phyloP scores from a whole-genome alignment of 83 land plant genomes.

The Picea engelmannii region DNA sequence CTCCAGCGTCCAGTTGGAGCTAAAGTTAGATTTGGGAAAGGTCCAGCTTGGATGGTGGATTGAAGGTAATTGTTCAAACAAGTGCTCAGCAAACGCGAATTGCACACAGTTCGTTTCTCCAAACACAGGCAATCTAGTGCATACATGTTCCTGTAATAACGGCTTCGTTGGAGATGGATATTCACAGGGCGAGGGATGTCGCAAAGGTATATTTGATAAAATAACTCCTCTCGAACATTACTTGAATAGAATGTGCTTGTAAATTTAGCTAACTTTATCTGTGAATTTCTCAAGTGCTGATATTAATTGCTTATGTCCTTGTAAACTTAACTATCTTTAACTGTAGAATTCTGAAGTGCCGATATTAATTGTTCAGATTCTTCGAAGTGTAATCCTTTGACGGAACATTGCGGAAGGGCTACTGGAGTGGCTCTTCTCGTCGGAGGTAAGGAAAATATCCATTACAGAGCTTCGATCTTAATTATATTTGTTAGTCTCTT shows the following conservation, averaged over 20 bases:
- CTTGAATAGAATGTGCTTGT: neutral
- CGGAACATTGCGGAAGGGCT: slow-evolving; percentile 40
- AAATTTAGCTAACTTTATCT: neutral
- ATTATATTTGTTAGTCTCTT: neutral
- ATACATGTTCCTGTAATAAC: slow-evolving; percentile 39
- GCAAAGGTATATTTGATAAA: slow-evolving; percentile 22
- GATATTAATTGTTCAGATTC: slow-evolving; percentile 12
- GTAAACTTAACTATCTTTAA: too few species aligned
- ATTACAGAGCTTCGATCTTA: neutral
- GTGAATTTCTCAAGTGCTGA: neutral
- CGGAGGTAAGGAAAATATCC: slow-evolving; percentile 42
- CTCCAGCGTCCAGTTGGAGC: neutral
- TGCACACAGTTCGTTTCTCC: slow-evolving; percentile 7
- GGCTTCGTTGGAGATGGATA: slow-evolving; percentile 63
- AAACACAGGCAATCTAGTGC: neutral
- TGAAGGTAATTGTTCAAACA: slow-evolving; percentile 16
- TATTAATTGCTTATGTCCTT: neutral
- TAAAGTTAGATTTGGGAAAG: slow-evolving; percentile 19
- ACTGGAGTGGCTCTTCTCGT: slow-evolving; percentile 37
- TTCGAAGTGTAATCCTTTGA: slow-evolving; percentile 38
- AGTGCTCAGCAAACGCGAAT: slow-evolving; percentile 33
- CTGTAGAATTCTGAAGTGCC: too few species aligned
- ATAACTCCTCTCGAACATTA: neutral
- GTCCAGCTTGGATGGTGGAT: slow-evolving; percentile 62
- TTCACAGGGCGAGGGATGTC: slow-evolving; percentile 37